Evolutionary conservation across 441 rosid genomes (phyloP).

Genomic region (Erysimum cheiri): DNA sequence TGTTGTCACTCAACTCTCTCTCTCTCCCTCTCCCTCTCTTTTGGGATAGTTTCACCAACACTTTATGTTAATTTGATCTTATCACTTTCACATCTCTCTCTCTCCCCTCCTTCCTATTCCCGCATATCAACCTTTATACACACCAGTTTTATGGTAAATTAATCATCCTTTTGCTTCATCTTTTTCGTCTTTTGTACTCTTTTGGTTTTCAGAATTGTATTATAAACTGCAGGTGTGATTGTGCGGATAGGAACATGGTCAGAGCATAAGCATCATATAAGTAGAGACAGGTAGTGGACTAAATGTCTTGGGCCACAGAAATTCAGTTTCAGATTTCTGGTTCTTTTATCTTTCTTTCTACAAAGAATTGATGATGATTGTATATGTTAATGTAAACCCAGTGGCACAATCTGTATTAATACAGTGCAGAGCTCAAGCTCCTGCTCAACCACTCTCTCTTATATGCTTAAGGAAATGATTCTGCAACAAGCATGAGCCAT

Average conservation of each 20-base stretch:
- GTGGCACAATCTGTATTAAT: constrained; percentile 31
- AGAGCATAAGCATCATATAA: constrained; percentile 51
- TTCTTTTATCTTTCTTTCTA: not conserved
- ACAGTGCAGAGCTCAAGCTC: constrained; percentile 39
- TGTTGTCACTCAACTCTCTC: constrained; percentile 32
- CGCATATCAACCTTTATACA: constrained; percentile 39
- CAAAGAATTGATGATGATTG: constrained; percentile 36
- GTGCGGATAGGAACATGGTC: constrained; percentile 49
- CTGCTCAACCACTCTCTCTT: constrained; percentile 36
- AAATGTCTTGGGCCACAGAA: constrained; percentile 30
- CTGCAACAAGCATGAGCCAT: constrained; percentile 15
- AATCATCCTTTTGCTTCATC: constrained; percentile 41
- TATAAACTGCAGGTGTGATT: constrained; percentile 24
- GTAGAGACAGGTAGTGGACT: constrained; percentile 54
- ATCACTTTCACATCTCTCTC: constrained; percentile 32
- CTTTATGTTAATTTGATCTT: constrained; percentile 40
- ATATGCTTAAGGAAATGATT: constrained; percentile 24
- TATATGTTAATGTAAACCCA: constrained; percentile 34
- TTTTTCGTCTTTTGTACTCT: not conserved
- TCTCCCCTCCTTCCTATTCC: constrained; percentile 2
- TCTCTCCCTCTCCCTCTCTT: constrained; percentile 10
- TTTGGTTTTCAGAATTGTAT: constrained; percentile 30
- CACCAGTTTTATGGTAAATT: constrained; percentile 35
- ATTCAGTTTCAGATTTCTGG: constrained; percentile 30
- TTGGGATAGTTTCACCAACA: constrained; percentile 23